Evolutionary conservation across 257 asterid genomes (phyloP).

Genomic region (Catharanthus roseus): DNA sequence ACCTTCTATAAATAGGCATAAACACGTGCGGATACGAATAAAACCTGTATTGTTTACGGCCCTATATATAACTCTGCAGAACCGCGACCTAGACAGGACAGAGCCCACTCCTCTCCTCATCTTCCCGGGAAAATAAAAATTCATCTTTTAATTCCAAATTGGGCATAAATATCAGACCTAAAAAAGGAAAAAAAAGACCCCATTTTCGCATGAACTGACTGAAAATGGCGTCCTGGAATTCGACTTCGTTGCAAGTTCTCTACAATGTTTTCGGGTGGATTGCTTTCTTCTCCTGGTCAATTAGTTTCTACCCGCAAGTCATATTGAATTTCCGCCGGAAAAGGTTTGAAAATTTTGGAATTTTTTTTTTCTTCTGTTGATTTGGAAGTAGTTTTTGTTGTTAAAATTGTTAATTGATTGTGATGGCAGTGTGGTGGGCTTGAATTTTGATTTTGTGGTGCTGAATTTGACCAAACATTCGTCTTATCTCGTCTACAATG

Average conservation of each 20-base stretch:
- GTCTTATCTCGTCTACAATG: conserved; percentile 84
- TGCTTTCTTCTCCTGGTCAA: conserved; percentile 79
- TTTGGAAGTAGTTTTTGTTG: not conserved
- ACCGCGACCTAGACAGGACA: no score
- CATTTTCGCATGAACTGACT: no score
- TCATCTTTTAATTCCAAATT: no score
- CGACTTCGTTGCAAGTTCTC: conserved; percentile 48
- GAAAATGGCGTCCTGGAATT: conserved; percentile 74
- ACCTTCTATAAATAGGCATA: no score
- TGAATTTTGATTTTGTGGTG: conserved; percentile 80
- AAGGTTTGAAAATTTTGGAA: conserved; percentile 36
- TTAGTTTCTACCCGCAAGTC: conserved; percentile 91
- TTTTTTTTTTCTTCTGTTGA: not conserved
- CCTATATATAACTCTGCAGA: no score
- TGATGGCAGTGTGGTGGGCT: conserved; percentile 71
- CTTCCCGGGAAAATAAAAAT: no score
- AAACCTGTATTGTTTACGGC: no score
- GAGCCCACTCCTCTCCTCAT: no score
- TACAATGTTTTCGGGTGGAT: conserved; percentile 77
- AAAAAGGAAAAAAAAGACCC: no score
- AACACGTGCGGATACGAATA: no score
- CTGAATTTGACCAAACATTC: conserved; percentile 89
- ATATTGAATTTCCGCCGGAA: conserved; percentile 66
- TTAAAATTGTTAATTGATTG: not conserved
- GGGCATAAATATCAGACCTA: no score